phyloP scores from a whole-genome alignment of 768 basidiomycete genomes.

The Candolleomyces aberdarensis region DNA sequence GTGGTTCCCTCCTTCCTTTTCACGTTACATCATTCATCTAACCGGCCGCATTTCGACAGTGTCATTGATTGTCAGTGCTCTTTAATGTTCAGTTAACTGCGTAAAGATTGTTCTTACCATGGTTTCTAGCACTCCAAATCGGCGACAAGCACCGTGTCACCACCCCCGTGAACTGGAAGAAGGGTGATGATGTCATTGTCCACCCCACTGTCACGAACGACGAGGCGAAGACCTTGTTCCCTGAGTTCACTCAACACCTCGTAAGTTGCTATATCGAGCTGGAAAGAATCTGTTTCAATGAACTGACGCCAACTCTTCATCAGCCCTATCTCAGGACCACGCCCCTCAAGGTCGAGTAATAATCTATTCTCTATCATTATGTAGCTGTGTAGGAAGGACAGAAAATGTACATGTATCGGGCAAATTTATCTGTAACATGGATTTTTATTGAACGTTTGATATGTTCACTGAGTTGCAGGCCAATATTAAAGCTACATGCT shows the following conservation, averaged over 20 bases:
- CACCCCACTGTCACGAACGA: conserved; percentile 81
- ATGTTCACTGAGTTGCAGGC: not conserved
- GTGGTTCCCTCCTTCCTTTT: conserved; percentile 10
- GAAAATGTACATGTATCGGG: not conserved
- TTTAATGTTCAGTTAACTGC: not conserved
- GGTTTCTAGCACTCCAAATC: conserved; percentile 70
- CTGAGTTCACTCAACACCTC: conserved; percentile 74
- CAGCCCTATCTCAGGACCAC: conserved; percentile 90
- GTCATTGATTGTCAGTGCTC: conserved; percentile 69
- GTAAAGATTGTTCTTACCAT: conserved; percentile 6
- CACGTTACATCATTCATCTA: not conserved
- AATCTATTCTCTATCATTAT: conserved; percentile 8
- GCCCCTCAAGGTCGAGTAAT: conserved; percentile 41
- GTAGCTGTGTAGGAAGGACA: conserved; percentile 8
- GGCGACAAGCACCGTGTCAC: conserved; percentile 83
- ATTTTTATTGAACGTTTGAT: not conserved
- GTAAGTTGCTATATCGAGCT: conserved; percentile 34
- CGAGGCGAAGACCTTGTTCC: conserved; percentile 91
- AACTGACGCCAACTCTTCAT: not conserved
- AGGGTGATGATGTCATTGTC: conserved; percentile 92
- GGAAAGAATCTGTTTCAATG: not conserved
- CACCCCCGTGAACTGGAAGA: conserved; percentile 94
- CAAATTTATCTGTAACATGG: not conserved
- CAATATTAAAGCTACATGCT: not conserved
- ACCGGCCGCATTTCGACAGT: conserved; percentile 25